Evolutionary conservation across 2,329 filamentous ascomycete genomes (phyloP).

Genomic region (Cercospora sesami): DNA sequence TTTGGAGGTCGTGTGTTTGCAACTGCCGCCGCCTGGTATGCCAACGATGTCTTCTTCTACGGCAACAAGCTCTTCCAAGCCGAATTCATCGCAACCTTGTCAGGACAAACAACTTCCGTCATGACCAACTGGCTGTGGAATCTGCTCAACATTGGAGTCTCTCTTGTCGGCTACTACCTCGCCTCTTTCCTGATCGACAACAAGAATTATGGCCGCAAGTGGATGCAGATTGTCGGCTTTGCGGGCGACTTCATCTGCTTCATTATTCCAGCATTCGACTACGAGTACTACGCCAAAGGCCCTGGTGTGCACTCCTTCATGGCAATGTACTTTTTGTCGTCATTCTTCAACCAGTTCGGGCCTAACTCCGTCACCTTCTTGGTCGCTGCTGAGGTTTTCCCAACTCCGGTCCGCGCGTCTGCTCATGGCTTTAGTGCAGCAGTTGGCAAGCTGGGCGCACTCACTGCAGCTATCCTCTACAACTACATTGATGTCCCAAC

Average conservation of each 20-base stretch:
- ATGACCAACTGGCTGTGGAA: conserved; percentile 92
- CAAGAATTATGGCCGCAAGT: conserved; percentile 93
- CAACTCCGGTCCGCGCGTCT: conserved; percentile 86
- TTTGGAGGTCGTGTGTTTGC: conserved; percentile 85
- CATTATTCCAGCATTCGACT: conserved; percentile 85
- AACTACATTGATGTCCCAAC: conserved; percentile 85
- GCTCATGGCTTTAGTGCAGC: conserved; percentile 95
- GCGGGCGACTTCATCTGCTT: conserved; percentile 91
- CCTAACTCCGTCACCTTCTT: conserved; percentile 97
- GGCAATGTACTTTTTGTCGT: conserved; percentile 96
- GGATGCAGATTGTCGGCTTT: conserved; percentile 95
- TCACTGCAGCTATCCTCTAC: conserved; percentile 84
- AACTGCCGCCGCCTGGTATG: conserved; percentile 87
- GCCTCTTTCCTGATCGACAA: conserved; percentile 89
- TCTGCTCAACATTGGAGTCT: conserved; percentile 84
- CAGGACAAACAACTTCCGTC: conserved; percentile 60
- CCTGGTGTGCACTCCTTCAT: conserved; percentile 84
- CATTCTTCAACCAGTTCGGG: conserved; percentile 98
- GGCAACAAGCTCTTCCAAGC: conserved; percentile 97
- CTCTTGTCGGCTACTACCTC: conserved; percentile 82
- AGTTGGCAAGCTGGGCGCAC: conserved; percentile 81
- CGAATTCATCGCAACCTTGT: conserved; percentile 83
- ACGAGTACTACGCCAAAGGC: conserved; percentile 73
- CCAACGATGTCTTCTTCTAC: conserved; percentile 98
- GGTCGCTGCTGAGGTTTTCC: conserved; percentile 93